These are phyloP conservation scores for Pseudogymnoascus sp. DNA, from an alignment of 2,329 filamentous ascomycete genomes.

Conservation along the genomic window DNA sequence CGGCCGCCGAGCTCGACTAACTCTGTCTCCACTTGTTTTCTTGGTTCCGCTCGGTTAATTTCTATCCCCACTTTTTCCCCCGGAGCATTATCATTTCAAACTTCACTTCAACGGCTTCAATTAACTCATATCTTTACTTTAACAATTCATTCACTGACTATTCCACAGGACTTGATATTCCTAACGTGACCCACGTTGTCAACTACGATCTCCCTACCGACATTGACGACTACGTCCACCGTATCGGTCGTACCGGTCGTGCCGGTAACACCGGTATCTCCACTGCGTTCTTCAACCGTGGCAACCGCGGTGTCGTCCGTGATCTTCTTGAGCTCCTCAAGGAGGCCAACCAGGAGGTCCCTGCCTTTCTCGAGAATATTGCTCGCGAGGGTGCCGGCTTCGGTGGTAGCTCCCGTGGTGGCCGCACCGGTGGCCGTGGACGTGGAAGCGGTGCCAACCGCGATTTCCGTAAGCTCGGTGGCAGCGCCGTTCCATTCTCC, in stretches of 20 bases:
- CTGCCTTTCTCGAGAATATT: constrained; percentile 90
- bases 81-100: constrained; percentile 2
- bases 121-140: background rate
- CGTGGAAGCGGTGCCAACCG: constrained; percentile 65
- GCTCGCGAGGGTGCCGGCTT: constrained; percentile 83
- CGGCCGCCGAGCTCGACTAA: too few species aligned
- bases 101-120: constrained; percentile 8
- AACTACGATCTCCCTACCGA: constrained; percentile 99
- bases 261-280: constrained; percentile 97
- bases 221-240: constrained; percentile 97
- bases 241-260: constrained; percentile 99
- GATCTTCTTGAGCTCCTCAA: constrained; percentile 96
- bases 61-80: background rate
- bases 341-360: constrained; percentile 96
- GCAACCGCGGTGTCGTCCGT: constrained; percentile 94
- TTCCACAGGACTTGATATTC: constrained; percentile 58
- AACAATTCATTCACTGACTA: background rate
- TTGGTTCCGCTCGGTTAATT: background rate
- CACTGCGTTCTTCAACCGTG: constrained; percentile 99
- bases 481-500: constrained; percentile 37
- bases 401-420: constrained; percentile 58
- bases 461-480: constrained; percentile 74
- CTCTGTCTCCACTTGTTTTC: too few species aligned
- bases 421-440: constrained; percentile 63
- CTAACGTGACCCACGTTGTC: constrained; percentile 93